Evolutionary conservation across 345 rosid genomes (phyloP).

Genomic region (Camelina laxa): DNA sequence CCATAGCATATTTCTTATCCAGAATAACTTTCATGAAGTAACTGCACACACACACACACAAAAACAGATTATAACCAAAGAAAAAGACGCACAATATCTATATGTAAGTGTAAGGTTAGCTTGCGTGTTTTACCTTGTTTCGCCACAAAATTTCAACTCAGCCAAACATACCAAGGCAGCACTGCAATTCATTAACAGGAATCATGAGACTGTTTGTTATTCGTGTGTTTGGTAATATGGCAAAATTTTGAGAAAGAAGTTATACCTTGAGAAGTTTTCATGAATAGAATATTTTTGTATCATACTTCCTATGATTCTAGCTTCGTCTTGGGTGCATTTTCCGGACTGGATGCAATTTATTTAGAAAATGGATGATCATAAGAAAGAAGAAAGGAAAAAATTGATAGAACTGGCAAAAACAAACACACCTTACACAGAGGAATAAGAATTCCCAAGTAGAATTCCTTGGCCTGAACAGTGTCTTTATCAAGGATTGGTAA

Average conservation of each 20-base stretch:
- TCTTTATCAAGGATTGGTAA: conserved; percentile 22
- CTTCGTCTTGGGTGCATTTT: conserved; percentile 6
- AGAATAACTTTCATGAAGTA: conserved; percentile 21
- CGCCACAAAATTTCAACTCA: background rate
- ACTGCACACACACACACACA: conserved; percentile 3
- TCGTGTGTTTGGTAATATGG: background rate
- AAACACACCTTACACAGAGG: conserved; percentile 15
- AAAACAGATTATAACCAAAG: background rate
- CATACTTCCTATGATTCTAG: conserved; percentile 23
- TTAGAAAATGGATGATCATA: background rate
- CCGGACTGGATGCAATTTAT: conserved; percentile 8
- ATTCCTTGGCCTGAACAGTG: conserved; percentile 3
- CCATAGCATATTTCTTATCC: conserved; percentile 24
- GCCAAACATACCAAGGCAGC: conserved; percentile 14
- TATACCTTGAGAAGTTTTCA: conserved; percentile 11
- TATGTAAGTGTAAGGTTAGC: conserved; percentile 1
- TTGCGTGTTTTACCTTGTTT: conserved; percentile 22
- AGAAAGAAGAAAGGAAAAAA: background rate
- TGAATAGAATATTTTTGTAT: background rate
- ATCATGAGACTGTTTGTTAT: no score
- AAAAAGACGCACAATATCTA: background rate
- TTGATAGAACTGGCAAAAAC: background rate
- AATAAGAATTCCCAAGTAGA: conserved; percentile 15
- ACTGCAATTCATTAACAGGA: background rate
- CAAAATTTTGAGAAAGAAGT: background rate